Percentiles rank a stretch among this genome's conserved stretches.
Evolutionary conservation across 768 basidiomycete genomes (phyloP).

Genomic region (Leucocoprinus leucothites): DNA sequence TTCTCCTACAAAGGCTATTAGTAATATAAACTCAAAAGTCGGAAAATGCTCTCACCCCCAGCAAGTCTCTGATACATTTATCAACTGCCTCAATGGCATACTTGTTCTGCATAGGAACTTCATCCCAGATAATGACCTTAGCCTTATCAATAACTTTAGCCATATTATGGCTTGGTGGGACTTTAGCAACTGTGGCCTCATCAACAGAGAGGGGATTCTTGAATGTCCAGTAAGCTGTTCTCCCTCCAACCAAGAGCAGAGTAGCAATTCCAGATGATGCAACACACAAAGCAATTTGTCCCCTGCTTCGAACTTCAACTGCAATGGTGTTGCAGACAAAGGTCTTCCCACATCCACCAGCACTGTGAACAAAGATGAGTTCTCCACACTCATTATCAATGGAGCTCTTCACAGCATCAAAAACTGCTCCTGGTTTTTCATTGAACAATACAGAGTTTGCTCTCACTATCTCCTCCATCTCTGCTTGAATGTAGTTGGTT

Average conservation of each 20-base stretch:
- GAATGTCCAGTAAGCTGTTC: not conserved
- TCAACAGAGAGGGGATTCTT: not conserved
- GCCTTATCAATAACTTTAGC: not conserved
- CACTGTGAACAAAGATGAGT: not conserved
- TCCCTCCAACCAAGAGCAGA: not conserved
- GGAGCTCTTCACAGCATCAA: conserved; percentile 25
- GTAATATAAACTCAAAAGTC: too few species aligned
- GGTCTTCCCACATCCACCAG: not conserved
- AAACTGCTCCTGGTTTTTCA: conserved; percentile 22
- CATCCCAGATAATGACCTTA: conserved; percentile 3
- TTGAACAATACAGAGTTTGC: conserved; percentile 16
- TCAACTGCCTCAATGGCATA: too few species aligned
- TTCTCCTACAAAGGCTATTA: too few species aligned
- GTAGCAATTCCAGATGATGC: not conserved
- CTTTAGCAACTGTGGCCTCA: too few species aligned
- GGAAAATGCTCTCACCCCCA: too few species aligned
- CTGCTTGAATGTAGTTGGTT: conserved; percentile 15
- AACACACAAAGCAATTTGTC: not conserved
- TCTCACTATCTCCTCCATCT: not conserved
- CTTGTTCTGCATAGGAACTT: too few species aligned
- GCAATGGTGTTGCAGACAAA: not conserved
- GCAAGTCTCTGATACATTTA: too few species aligned
- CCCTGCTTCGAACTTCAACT: conserved; percentile 15
- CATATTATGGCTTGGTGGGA: too few species aligned
- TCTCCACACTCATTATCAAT: not conserved